These are phyloP conservation scores for Sporothrix schenckii DNA, from an alignment of 2,329 filamentous ascomycete species.

Conservation along the genomic window DNA sequence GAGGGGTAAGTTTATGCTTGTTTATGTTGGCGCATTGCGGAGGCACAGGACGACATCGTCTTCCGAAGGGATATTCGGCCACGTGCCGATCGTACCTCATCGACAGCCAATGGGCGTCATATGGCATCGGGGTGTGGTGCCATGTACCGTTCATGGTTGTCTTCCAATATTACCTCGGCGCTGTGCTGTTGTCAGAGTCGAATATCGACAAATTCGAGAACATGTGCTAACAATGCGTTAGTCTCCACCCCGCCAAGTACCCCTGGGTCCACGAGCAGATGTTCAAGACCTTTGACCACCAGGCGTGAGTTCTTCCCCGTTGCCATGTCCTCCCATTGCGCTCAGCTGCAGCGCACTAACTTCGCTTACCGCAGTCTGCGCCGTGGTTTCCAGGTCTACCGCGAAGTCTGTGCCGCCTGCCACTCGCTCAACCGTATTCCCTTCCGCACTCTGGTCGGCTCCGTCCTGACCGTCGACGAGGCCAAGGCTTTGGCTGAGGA, in stretches of 20 bases:
- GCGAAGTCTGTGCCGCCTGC: slow-evolving; percentile 96
- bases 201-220: neutral
- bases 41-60: neutral
- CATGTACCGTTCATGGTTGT: slow-evolving; percentile 39
- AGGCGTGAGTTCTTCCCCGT: slow-evolving; percentile 69
- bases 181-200: neutral
- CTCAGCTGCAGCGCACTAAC: slow-evolving; percentile 23
- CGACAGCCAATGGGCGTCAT: neutral
- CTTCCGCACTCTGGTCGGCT: slow-evolving; percentile 88
- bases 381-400: slow-evolving; percentile 99
- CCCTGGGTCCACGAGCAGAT: slow-evolving; percentile 94
- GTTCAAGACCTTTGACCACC: slow-evolving; percentile 95
- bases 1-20: slow-evolving; percentile 78
- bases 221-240: slow-evolving; percentile 45
- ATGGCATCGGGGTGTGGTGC: neutral
- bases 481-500: slow-evolving; percentile 96
- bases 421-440: slow-evolving; percentile 94
- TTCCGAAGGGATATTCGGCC: neutral
- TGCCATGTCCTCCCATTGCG: slow-evolving; percentile 52
- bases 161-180: slow-evolving; percentile 31
- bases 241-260: slow-evolving; percentile 88
- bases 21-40: neutral
- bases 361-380: slow-evolving; percentile 68
- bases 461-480: slow-evolving; percentile 93
- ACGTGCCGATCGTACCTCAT: slow-evolving; percentile 2